Base-by-base conservation (phyloP, 371 early-diverging fungal genomes). In the Polyrhizophydium stewartii region DNA sequence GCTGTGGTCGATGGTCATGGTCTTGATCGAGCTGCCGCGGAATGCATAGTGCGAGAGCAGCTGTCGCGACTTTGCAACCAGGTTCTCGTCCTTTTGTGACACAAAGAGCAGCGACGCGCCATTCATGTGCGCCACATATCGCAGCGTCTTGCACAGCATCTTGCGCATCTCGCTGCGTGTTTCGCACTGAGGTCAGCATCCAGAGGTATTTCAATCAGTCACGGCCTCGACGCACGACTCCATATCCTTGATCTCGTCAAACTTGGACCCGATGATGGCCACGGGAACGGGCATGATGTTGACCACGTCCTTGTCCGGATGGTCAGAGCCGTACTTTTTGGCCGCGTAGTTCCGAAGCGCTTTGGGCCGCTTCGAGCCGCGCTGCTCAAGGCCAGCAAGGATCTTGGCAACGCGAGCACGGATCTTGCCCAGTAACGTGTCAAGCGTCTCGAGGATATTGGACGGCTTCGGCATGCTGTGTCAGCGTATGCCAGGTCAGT, bases 321-420 rank as follows among this genome's bases (percentile, higher is more conserved):
- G 75, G 1, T 74, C 76, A 16, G 41, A 13, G 2, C 75, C 79
- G 55, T 61, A 78, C 56, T 68, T 69, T 61, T 79, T 75, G 60
- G 50, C 37, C 1, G 74, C 71, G 49, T 65, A 60, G 25, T 40
- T 46, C 22, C 66, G 27, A 41, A 82, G 46, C 10, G 64, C 73
- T 61, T 74, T 72, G 0, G 82, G 82, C 17, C 82, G 46, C 56
- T 79, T 82, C 2, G 78, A 78, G 1, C 79, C 79, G n/a, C 77
- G 61, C 19, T 62, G 31, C 50, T 77, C 79, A 16, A 82, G 65
- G 0, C 68, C 62, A 24, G 66, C 71, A 43, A 77, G 55, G 9
- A 79, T 56, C 17, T 49, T 25, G n/a, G 68, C 64, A 0, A 72
- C 61, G 12, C 69, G 51, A 1, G 63, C 25, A 19, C 56, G 47